Evolutionary conservation across 73 alveolate species (phyloP), one percentile per base, ranked within the genome.

Genomic region (Paramecium octaurelia): DNA sequence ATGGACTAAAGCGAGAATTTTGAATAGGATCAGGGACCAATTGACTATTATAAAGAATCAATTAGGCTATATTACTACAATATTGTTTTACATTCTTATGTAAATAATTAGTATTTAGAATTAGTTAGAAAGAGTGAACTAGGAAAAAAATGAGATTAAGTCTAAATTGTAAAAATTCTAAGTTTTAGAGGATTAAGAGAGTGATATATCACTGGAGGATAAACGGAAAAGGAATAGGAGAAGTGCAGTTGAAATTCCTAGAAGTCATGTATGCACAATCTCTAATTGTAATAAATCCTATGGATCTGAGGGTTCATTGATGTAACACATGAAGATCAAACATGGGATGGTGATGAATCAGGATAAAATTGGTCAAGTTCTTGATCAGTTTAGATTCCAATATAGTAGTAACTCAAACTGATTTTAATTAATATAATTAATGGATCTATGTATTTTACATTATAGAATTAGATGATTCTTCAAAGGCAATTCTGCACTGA

Each of bases 291-390:
- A 64, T 44, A 87, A 87, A 60, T 87, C 93, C 69, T 87, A 87
- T 60, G 93, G 93, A 35, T 87, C 93, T 36, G 93, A 87, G 64
- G 93, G 93, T 29, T 87, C 93, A n/a, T 50, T 87, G 36, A 77
- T 77, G 84, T 50, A 87, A 44, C 93, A 87, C 69, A 87, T 87
- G 86, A 87, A 87, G 57, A 73, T 87, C 44, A 87, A 87, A 64
- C 93, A 87, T 87, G 88, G 88, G 0, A 27, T 64, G 46, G 84
- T 64, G 84, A 27, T 64, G 50, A 64, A 64, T 64, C 84, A 64
- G 46, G 84, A 64, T 34, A 64, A 64, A 64, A 64, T 64, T 54
- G 69, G 69, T 64, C 84, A 31, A 31, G 46, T 31, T 64, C 84
- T 64, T 64, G 84, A 64, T 64, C 84, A 64, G 46, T 64, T 64